These are phyloP conservation scores for Erythrophleum ivorense DNA, from an alignment of 331 rosid genomes.

Conservation along the genomic window DNA sequence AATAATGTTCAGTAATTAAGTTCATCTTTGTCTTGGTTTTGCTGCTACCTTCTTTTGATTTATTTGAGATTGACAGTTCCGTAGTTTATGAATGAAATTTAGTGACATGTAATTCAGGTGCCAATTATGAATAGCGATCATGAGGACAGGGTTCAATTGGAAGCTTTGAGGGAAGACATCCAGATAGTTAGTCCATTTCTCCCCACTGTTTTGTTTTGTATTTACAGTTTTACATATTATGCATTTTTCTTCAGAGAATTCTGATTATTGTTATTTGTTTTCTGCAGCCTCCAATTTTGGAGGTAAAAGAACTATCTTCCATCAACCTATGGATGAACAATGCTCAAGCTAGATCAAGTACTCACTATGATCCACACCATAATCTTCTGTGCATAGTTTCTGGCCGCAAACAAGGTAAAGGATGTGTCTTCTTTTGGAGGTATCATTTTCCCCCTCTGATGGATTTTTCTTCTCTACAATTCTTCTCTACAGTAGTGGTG, in stretches of 20 bases:
- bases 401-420: slow-evolving; percentile 66
- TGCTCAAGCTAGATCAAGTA: slow-evolving; percentile 67
- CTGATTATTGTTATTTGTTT: slow-evolving; percentile 16
- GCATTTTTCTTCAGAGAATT: slow-evolving; percentile 17
- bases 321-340: slow-evolving; percentile 77
- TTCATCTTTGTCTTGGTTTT: slow-evolving; percentile 12
- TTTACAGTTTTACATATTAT: background rate
- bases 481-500: background rate
- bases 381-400: slow-evolving; percentile 67
- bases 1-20: slow-evolving; percentile 1
- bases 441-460: slow-evolving; percentile 12
- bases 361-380: slow-evolving; percentile 80
- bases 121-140: slow-evolving; percentile 50
- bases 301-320: slow-evolving; percentile 52
- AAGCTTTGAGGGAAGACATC: slow-evolving; percentile 53
- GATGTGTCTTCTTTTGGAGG: background rate
- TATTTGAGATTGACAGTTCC: slow-evolving; percentile 11
- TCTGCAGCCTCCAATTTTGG: slow-evolving; percentile 59
- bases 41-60: background rate
- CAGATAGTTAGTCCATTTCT: slow-evolving; percentile 48
- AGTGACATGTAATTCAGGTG: slow-evolving; percentile 47
- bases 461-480: background rate
- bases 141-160: slow-evolving; percentile 60
- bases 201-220: slow-evolving; percentile 29
- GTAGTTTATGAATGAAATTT: slow-evolving; percentile 31